Base-by-base conservation (phyloP, 306 rosid species). In the Trichosanthes truncata region DNA sequence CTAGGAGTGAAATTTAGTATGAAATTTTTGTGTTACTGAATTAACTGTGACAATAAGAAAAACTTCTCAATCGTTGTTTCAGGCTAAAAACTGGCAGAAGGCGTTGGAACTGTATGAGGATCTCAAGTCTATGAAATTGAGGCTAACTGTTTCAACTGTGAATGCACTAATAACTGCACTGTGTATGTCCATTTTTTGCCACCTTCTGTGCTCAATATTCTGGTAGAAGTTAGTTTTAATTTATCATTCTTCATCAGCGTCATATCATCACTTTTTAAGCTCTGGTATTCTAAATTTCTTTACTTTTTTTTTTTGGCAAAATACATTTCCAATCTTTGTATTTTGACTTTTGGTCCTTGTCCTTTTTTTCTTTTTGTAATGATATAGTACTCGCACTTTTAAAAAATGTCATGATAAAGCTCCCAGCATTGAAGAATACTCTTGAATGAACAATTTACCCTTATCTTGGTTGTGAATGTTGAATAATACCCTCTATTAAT, bases 161-260 rank as follows among this genome's bases (percentile, higher is more conserved):
- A 95, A 95, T 85, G 98, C 98, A 81, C 87, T 91, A 87, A 91
- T 95, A 79, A 95, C 96, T 73, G 96, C 98, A 81, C 86, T 95
- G 71, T 95, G 98, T 95, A 89, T 87, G 98, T 87, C 56, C 45
- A 25, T 48, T 12, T 35, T 49, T 43, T 77, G 51, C 73, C 13
- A 21, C 77, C 36, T 68, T 43, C 11, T 55, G 17, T 68, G 43
- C 55, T 26, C 80, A 49, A 52, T 76, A 53, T 35, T 35, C 52
- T n/a, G 29, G n/a, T 74, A 20, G 21, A 14, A 49, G 36, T 72
- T 25, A 14, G 59, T 23, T 11, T 26, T 26, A 21, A 23, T 71
- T 69, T 71, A 43, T 26, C 36, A 46, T 46, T 25, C 9, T 72
- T 25, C 21, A 43, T 72, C 13, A 46, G 33, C 35, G 25, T 72